Conservation (phyloP, 2,329 filamentous ascomycete genomes). For the Blastomyces parvus region DNA sequence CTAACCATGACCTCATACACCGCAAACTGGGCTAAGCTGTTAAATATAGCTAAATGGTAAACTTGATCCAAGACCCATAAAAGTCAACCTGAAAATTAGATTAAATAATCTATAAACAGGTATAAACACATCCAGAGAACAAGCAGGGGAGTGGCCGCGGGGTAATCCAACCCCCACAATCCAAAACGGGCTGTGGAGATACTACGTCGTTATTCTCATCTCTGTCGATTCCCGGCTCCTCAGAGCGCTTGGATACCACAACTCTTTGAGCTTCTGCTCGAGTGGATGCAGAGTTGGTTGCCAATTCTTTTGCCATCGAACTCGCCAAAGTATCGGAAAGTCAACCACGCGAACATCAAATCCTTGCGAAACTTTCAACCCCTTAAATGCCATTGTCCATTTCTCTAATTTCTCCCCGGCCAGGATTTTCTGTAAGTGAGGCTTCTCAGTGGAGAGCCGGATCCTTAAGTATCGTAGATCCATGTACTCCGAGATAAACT, state of each 20-base stretch:
- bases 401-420: not conserved
- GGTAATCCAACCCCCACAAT: not conserved
- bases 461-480: not conserved
- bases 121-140: not conserved
- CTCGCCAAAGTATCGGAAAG: no score
- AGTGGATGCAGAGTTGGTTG: not conserved
- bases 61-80: not conserved
- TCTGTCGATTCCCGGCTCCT: not conserved
- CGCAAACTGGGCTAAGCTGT: not conserved
- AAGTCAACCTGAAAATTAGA: not conserved
- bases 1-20: not conserved
- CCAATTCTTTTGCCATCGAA: not conserved
- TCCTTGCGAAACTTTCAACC: not conserved
- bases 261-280: not conserved
- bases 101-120: not conserved
- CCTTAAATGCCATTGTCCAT: not conserved
- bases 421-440: not conserved
- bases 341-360: not conserved
- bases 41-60: not conserved
- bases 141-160: not conserved
- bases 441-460: not conserved
- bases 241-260: not conserved
- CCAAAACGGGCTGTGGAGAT: not conserved
- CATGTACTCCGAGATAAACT: constrained; percentile 3
- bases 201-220: not conserved